Conservation (phyloP, 1,139 yeast species). For the Taphrina pruni region DNA sequence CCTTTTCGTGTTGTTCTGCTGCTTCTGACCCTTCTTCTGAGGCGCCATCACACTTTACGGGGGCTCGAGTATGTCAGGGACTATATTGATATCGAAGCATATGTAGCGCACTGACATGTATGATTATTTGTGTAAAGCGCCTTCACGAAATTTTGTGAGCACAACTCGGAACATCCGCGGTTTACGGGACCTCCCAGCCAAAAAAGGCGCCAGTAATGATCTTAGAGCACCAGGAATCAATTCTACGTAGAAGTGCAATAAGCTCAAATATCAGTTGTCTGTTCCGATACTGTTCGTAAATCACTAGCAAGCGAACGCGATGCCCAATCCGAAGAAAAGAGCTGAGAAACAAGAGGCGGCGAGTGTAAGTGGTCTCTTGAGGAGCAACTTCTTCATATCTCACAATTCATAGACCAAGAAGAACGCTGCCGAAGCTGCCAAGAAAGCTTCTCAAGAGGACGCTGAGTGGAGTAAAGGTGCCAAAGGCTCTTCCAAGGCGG, state of each 20-base stretch:
- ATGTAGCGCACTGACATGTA: no score
- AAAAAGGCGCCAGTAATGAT: no score
- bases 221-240: no score
- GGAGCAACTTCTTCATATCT: background rate
- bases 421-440: slow-evolving; percentile 61
- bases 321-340: slow-evolving; percentile 42
- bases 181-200: no score
- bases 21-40: slow-evolving; percentile 36
- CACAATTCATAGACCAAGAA: slow-evolving; percentile 58
- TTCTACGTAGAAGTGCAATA: no score
- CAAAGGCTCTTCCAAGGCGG: slow-evolving; percentile 64
- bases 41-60: slow-evolving; percentile 22
- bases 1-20: slow-evolving; percentile 25
- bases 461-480: slow-evolving; percentile 74
- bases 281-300: no score
- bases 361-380: slow-evolving; percentile 3
- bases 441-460: slow-evolving; percentile 70
- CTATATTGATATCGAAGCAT: no score
- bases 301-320: background rate
- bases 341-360: slow-evolving; percentile 42
- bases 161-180: slow-evolving; percentile 1
- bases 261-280: no score
- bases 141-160: slow-evolving; percentile 3
- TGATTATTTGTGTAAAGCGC: no score
- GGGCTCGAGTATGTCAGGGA: no score